Evolutionary conservation across 2,329 filamentous ascomycete genomes (phyloP).

Genomic region (Colletotrichum sp.): DNA sequence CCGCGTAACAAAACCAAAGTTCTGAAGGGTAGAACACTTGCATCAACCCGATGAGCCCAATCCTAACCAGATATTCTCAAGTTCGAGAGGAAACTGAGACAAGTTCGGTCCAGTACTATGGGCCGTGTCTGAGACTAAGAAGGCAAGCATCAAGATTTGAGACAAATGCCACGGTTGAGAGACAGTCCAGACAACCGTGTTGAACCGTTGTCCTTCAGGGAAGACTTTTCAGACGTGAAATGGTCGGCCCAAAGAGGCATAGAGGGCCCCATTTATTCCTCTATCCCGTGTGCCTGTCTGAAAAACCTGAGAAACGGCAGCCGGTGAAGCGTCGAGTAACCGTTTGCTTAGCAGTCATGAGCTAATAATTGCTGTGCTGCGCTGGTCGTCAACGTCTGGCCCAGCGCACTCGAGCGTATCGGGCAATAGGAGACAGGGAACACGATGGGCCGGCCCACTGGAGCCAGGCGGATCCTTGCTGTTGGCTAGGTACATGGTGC

Average conservation of each 20-base stretch:
- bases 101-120: not conserved
- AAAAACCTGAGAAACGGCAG: not conserved
- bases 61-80: not conserved
- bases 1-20: not conserved
- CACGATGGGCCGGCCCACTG: constrained; percentile 14
- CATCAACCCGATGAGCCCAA: not conserved
- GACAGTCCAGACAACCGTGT: not conserved
- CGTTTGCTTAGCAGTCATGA: not conserved
- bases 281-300: not conserved
- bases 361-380: constrained; percentile 6
- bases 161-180: not conserved
- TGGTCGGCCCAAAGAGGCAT: not conserved
- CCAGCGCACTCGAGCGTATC: not conserved
- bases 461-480: constrained; percentile 10
- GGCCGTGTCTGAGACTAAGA: not conserved
- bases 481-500: not conserved
- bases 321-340: not conserved
- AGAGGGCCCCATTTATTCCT: not conserved
- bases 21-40: not conserved
- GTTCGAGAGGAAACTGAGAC: not conserved
- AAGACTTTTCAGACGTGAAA: not conserved
- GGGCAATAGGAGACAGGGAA: not conserved
- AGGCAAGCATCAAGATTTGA: not conserved
- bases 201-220: not conserved
- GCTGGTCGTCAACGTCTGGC: constrained; percentile 1